Evolutionary conservation across 768 basidiomycete species (phyloP).

Genomic region (Trametes sanguinea): DNA sequence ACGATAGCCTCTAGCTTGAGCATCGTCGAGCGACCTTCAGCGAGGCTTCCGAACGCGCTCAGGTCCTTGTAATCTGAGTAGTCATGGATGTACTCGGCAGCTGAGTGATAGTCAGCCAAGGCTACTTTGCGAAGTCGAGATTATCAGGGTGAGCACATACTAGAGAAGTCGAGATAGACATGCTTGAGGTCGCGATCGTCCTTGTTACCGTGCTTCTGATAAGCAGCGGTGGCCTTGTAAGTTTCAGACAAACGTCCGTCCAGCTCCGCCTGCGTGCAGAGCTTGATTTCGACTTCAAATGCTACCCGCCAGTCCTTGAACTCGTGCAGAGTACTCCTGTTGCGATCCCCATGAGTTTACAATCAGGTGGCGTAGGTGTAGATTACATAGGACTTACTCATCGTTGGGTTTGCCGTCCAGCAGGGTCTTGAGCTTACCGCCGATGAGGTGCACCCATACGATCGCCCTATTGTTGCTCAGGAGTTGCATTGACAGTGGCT

Average conservation of each 20-base stretch:
- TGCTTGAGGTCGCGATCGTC: slow-evolving; percentile 24
- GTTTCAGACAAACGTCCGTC: slow-evolving; percentile 10
- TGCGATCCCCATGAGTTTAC: no score
- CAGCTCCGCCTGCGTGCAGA: slow-evolving; percentile 23
- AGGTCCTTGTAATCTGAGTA: slow-evolving; percentile 30
- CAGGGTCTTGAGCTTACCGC: slow-evolving; percentile 27
- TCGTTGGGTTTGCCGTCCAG: slow-evolving; percentile 19
- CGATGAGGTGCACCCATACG: slow-evolving; percentile 27
- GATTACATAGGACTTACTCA: slow-evolving; percentile 9
- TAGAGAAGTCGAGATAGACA: slow-evolving; percentile 28
- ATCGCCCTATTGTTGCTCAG: slow-evolving; percentile 28
- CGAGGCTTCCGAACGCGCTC: slow-evolving; percentile 19
- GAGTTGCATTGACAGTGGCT: slow-evolving; percentile 27
- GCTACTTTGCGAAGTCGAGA: neutral
- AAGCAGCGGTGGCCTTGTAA: slow-evolving; percentile 20
- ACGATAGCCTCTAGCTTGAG: slow-evolving; percentile 28
- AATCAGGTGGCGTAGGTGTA: no score
- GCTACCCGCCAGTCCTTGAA: slow-evolving; percentile 32
- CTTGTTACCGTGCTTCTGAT: slow-evolving; percentile 17
- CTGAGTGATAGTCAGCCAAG: slow-evolving; percentile 12
- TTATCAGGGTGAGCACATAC: slow-evolving; percentile 14
- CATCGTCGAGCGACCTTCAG: slow-evolving; percentile 15
- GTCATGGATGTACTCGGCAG: slow-evolving; percentile 30
- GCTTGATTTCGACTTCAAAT: slow-evolving; percentile 34
- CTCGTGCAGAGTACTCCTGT: slow-evolving; percentile 22